These are phyloP conservation scores for Strobilomyces echinocephalus DNA, from an alignment of 768 basidiomycete genomes.

Conservation along the genomic window DNA sequence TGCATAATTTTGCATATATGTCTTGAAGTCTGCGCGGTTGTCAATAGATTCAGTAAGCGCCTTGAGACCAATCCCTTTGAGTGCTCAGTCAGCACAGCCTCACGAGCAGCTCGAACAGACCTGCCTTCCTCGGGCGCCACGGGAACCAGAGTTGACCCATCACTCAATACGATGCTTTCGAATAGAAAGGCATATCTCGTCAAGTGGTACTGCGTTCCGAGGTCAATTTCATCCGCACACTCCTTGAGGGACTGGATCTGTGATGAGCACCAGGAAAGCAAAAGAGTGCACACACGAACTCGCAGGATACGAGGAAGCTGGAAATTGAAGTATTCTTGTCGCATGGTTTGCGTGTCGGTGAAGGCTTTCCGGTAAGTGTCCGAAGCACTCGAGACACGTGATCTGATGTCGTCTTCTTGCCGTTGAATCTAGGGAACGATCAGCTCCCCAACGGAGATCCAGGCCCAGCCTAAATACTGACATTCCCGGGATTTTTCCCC, in stretches of 20 bases:
- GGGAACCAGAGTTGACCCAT: constrained; percentile 78
- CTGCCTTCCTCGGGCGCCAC: constrained; percentile 66
- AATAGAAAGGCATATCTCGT: constrained; percentile 92
- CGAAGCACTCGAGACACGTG: constrained; percentile 77
- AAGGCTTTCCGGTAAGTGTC: constrained; percentile 90
- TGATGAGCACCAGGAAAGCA: constrained; percentile 7
- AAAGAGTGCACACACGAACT: constrained; percentile 44
- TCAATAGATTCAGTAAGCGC: constrained; percentile 87
- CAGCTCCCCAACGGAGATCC: constrained; percentile 3
- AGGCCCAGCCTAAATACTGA: constrained; percentile 27
- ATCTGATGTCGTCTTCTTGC: constrained; percentile 92
- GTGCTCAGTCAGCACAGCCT: background rate
- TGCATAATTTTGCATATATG: constrained; percentile 95
- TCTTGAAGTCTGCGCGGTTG: constrained; percentile 91
- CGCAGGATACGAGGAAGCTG: constrained; percentile 91
- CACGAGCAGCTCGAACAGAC: constrained; percentile 11
- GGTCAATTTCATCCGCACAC: constrained; percentile 91
- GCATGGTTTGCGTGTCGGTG: constrained; percentile 79
- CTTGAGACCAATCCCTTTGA: constrained; percentile 68
- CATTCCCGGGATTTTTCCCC: constrained; percentile 89
- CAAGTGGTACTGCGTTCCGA: constrained; percentile 97
- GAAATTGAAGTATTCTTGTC: constrained; percentile 98
- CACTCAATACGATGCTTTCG: constrained; percentile 84
- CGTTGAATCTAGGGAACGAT: constrained; percentile 59
- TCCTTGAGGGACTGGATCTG: constrained; percentile 76